Evolutionary conservation across 164 flowering plant genomes (phyloP).

Genomic region (Nelumbo lutea): DNA sequence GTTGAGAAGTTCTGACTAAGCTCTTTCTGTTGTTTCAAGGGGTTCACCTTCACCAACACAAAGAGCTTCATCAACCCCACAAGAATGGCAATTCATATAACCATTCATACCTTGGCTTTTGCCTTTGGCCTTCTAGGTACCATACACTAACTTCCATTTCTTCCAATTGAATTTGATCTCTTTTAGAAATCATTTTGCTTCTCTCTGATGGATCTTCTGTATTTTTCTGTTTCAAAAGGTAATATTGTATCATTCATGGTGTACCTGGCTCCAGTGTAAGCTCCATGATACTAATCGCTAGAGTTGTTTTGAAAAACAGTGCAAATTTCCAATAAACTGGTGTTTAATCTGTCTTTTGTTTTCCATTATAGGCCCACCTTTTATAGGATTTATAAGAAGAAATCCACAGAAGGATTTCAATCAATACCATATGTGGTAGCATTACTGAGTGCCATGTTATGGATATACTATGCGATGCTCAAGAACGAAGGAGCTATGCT

Average conservation of each 20-base stretch:
- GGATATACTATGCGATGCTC: slow-evolving; percentile 55
- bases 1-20: background rate
- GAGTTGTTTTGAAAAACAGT: background rate
- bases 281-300: background rate
- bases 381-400: slow-evolving; percentile 50
- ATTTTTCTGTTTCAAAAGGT: slow-evolving; percentile 30
- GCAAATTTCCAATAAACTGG: background rate
- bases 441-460: slow-evolving; percentile 60
- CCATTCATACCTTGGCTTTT: slow-evolving; percentile 25
- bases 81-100: slow-evolving; percentile 23
- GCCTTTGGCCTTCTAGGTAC: slow-evolving; percentile 60
- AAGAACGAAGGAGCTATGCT: slow-evolving; percentile 46
- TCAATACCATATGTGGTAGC: slow-evolving; percentile 73
- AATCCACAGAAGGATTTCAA: slow-evolving; percentile 74
- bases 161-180: background rate
- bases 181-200: background rate
- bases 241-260: slow-evolving; percentile 62
- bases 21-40: slow-evolving; percentile 3
- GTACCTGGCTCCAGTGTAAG: slow-evolving; percentile 71
- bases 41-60: background rate
- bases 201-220: background rate
- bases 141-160: background rate
- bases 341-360: background rate
- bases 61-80: slow-evolving; percentile 14
- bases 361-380: slow-evolving; percentile 59